phyloP scores from a whole-genome alignment of 1,139 yeast genomes.

The Casaregolazyma lundiana region DNA sequence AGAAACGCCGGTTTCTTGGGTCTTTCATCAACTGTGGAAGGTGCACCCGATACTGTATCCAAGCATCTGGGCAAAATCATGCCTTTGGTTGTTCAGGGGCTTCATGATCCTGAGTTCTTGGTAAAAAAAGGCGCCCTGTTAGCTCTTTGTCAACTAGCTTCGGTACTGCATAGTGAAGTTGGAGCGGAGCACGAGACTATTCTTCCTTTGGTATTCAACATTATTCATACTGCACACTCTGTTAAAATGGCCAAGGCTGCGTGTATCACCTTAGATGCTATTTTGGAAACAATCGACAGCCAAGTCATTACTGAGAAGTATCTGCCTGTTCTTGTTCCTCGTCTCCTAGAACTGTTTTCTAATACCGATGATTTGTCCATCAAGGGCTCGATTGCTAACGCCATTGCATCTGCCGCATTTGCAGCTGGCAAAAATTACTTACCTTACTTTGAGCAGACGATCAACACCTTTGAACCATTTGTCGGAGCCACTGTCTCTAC shows the following conservation, averaged over 20 bases:
- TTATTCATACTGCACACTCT: constrained; percentile 81
- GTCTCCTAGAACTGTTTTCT: constrained; percentile 74
- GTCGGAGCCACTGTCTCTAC: constrained; percentile 44
- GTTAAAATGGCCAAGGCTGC: constrained; percentile 87
- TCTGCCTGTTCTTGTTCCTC: constrained; percentile 84
- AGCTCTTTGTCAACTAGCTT: constrained; percentile 71
- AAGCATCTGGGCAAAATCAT: constrained; percentile 69
- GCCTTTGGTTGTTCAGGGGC: constrained; percentile 68
- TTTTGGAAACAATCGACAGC: constrained; percentile 85
- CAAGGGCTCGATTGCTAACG: constrained; percentile 87
- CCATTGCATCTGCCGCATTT: constrained; percentile 95
- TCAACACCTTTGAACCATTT: constrained; percentile 76
- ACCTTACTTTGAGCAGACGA: constrained; percentile 81
- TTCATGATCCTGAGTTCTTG: constrained; percentile 68
- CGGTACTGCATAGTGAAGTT: constrained; percentile 78
- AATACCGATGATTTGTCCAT: constrained; percentile 61
- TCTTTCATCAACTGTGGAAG: constrained; percentile 78
- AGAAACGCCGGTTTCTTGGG: constrained; percentile 86
- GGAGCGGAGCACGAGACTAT: constrained; percentile 79
- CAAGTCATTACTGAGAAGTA: constrained; percentile 73
- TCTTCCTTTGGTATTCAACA: constrained; percentile 79
- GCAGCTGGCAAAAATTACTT: constrained; percentile 85
- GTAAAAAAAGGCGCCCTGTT: constrained; percentile 87
- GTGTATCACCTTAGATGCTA: constrained; percentile 83
- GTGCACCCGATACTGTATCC: constrained; percentile 90